Conservation (phyloP, 164 flowering plant genomes). For the Echeveria elegans region DNA sequence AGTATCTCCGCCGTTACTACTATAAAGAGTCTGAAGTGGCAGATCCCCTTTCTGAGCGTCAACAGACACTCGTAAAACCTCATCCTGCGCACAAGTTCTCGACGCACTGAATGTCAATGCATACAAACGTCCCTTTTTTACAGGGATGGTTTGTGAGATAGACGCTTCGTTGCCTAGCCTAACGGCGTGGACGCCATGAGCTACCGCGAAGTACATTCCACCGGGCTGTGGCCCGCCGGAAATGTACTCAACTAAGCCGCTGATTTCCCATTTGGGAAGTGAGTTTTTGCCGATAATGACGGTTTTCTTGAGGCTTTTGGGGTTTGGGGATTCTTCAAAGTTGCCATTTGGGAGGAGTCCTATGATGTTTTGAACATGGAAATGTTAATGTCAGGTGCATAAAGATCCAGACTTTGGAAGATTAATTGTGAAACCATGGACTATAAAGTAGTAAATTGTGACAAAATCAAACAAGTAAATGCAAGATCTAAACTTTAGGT, state of each 20-base stretch:
- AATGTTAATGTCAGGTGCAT: neutral
- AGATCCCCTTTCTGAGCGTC: slow-evolving; percentile 55
- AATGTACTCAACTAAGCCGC: slow-evolving; percentile 83
- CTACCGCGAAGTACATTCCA: slow-evolving; percentile 73
- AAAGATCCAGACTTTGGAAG: neutral
- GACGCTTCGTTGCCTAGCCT: slow-evolving; percentile 95
- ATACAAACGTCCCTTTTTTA: slow-evolving; percentile 50
- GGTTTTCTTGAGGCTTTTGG: slow-evolving; percentile 50
- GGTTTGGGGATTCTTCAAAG: slow-evolving; percentile 65
- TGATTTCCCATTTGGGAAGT: slow-evolving; percentile 80
- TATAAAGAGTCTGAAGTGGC: slow-evolving; percentile 72
- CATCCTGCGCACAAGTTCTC: slow-evolving; percentile 93
- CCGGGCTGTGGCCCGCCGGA: slow-evolving; percentile 84
- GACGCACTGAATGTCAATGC: slow-evolving; percentile 86
- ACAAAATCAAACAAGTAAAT: neutral
- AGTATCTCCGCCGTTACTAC: slow-evolving; percentile 71
- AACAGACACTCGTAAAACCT: slow-evolving; percentile 65
- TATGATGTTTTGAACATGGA: slow-evolving; percentile 20
- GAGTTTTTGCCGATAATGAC: slow-evolving; percentile 45
- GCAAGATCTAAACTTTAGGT: neutral
- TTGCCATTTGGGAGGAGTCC: slow-evolving; percentile 86
- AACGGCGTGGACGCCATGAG: slow-evolving; percentile 78
- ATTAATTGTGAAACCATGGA: neutral
- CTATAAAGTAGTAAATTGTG: neutral
- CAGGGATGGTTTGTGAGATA: slow-evolving; percentile 56